Percentiles rank a stretch among this genome's conserved stretches.
Conservation (phyloP, 768 basidiomycete species). For the Trametes cinnabarina region DNA sequence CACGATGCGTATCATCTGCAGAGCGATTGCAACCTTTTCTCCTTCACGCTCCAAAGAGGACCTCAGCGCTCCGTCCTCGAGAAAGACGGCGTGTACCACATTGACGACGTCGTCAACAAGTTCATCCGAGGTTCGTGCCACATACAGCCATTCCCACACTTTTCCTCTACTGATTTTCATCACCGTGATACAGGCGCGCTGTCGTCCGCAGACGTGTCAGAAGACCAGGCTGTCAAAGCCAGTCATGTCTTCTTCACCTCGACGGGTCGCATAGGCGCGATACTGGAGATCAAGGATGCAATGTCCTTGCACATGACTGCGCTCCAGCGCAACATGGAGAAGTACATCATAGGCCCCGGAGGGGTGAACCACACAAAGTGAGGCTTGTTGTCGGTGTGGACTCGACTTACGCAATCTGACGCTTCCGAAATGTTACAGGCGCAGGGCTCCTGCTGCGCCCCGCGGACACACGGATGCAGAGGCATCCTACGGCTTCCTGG, state of each 20-base stretch:
- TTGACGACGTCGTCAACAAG: slow-evolving; percentile 77
- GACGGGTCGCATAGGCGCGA: slow-evolving; percentile 73
- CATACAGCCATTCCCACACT: background rate
- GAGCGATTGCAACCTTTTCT: slow-evolving; percentile 67
- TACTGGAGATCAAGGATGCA: slow-evolving; percentile 58
- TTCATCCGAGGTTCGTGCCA: slow-evolving; percentile 58
- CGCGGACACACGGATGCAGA: slow-evolving; percentile 59
- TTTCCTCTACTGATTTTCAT: background rate
- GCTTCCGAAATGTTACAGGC: slow-evolving; percentile 40
- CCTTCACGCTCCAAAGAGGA: slow-evolving; percentile 51
- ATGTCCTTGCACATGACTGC: slow-evolving; percentile 59
- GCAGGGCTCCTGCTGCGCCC: slow-evolving; percentile 62
- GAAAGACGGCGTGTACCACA: slow-evolving; percentile 65
- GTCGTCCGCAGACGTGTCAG: slow-evolving; percentile 42
- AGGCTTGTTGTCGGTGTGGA: slow-evolving; percentile 14
- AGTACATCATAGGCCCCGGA: slow-evolving; percentile 49
- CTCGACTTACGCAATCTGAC: background rate
- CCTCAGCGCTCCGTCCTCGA: slow-evolving; percentile 50
- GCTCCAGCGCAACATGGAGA: slow-evolving; percentile 73
- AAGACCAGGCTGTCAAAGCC: slow-evolving; percentile 44
- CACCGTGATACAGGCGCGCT: slow-evolving; percentile 48
- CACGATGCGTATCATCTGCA: slow-evolving; percentile 27
- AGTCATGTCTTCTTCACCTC: slow-evolving; percentile 75
- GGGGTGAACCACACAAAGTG: slow-evolving; percentile 63
- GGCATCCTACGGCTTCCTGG: slow-evolving; percentile 69